Evolutionary conservation across 768 basidiomycete genomes (phyloP), one percentile per base, ranked within the genome.

Genomic region (Sistotremastrum suecicum): DNA sequence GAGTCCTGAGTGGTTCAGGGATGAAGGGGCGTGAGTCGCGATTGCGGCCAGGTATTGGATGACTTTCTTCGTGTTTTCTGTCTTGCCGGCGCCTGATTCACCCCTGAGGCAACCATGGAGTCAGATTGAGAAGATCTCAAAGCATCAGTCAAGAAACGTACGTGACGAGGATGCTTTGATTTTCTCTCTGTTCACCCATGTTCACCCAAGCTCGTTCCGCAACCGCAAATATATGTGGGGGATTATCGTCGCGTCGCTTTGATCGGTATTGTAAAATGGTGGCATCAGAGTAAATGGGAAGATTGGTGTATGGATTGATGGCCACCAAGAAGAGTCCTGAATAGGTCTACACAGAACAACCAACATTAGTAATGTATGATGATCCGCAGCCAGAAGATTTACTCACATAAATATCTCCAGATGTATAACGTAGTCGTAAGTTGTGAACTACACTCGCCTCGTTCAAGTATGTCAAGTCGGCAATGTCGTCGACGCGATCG

Each of bases 381-480:
- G 6, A 9, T 9, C 30, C 29, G 42, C 46, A 29, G 8, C 30
- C 29, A 42, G 20, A 41, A 12, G 35, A 31, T 7, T 9, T 34
- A 71, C 87, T 60, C 59, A 90, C 91, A 65, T 94, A 94, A 54
- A 97, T 95, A 44, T 84, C 79, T 36, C 85, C 89, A 39, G 84
- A 84, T 43, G 83, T 84, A 63, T 91, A 98, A 62, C 95, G 74
- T 54, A 88, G 66, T 48, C 90, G 77, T 31, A 98, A 76, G 65
- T 98, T 98, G 60, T 98, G 89, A n/a, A 98, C 92, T 39, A 99
- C 95, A 54, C 87, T 90, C 7, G 95, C 92, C 71, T 99, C 95
- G 60, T 98, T 98, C 48, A 98, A 69, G 66, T 90, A 95, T 0
- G 95, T 97, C 50, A 99, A 71, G 66, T 98, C 92, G 37, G 95